Evolutionary conservation across 2,329 filamentous ascomycete species (phyloP), one percentile per base, ranked within the genome.

Genomic region (Hypomyces rosellus): DNA sequence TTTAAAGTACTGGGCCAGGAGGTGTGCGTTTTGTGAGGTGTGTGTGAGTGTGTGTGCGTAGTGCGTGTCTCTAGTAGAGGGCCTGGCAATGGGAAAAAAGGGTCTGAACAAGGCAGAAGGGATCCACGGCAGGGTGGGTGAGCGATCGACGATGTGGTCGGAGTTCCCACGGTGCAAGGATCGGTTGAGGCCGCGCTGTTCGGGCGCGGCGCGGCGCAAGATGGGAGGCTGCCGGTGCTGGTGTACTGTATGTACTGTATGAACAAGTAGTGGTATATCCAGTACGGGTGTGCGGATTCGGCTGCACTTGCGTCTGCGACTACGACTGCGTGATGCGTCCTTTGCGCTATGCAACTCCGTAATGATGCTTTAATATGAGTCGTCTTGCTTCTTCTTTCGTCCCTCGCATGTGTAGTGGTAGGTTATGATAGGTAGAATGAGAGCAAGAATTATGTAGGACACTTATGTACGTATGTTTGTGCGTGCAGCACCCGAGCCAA

Each of bases 121-220:
- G 50, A 52, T 48, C 45, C 50, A 52, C 50, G 50, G 22, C 46
- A 52, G 46, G 50, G 50, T 25, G 46, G 39, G 50, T 25, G 46
- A 30, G 39, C 40, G 46, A 48, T 49, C 40, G 46, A 41, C 50
- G 50, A 52, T 52, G n/a, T 42, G 37, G 45, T 42, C 43, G 48
- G 48, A 16, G 16, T 20, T 39, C 16, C 18, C 12, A 33, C 33
- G 16, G 40, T 38, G 37, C 22, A 45, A 38, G 45, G 34, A 48
- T 48, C 44, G 46, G 46, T 39, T 48, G 38, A 48, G 46, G 39
- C 46, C 46, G 46, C 46, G 46, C 36, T 22, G 36, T 34, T 50
- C 45, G 49, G 49, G 49, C 49, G 36, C 42, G 49, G 49, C 47
- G 49, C 39, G 39, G 39, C 49, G 34, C 42, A 46, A 39, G 36